Conservation (phyloP, 768 basidiomycete genomes). For the Candolleomyces aberdarensis region DNA sequence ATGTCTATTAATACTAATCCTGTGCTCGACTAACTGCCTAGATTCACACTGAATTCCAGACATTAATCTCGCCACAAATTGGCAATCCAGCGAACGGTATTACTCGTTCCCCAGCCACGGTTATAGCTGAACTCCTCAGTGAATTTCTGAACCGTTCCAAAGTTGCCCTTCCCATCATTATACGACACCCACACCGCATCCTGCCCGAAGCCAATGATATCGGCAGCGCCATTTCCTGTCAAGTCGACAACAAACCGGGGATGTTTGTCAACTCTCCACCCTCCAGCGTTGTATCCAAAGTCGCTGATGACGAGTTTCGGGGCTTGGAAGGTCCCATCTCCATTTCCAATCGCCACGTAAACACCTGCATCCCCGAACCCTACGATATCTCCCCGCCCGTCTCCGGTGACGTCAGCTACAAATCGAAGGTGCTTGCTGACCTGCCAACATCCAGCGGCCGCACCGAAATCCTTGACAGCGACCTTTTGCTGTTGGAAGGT, state of each 20-base stretch:
- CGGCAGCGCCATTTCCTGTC: slow-evolving; percentile 1
- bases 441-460: no score
- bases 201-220: slow-evolving; percentile 4
- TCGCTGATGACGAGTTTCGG: background rate
- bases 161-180: slow-evolving; percentile 2
- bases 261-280: slow-evolving; percentile 1
- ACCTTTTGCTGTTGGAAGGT: no score
- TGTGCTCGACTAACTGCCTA: no score
- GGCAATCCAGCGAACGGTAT: background rate
- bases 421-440: background rate
- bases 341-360: background rate
- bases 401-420: slow-evolving; percentile 1
- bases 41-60: background rate
- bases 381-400: background rate
- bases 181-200: slow-evolving; percentile 4
- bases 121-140: background rate
- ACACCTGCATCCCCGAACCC: slow-evolving; percentile 5
- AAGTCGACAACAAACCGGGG: background rate
- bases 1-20: no score
- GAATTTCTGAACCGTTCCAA: background rate
- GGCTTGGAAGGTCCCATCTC: background rate
- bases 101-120: background rate
- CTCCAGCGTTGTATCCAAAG: background rate
- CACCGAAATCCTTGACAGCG: no score
- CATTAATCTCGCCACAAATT: background rate